A percentile compares a stretch with the other conserved stretches of the same genome.
Evolutionary conservation across 805 yeast genomes (phyloP).

Genomic region (Ogataea ramenticola): DNA sequence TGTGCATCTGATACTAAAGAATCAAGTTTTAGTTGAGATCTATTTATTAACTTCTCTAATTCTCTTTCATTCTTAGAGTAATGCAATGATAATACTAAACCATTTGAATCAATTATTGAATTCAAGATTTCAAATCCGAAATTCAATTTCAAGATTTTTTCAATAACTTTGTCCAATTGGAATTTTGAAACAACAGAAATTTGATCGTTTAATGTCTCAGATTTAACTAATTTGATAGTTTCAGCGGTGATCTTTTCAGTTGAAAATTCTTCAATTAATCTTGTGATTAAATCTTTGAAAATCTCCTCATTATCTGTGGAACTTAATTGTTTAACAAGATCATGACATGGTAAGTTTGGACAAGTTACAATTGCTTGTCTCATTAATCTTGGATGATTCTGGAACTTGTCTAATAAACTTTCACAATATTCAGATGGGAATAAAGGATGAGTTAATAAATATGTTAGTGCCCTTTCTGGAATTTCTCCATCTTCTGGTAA

Average conservation of each 20-base stretch:
- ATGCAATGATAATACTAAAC: slow-evolving; percentile 56
- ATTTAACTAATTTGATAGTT: slow-evolving; percentile 30
- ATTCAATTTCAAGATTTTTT: slow-evolving; percentile 36
- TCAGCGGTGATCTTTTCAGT: slow-evolving; percentile 48
- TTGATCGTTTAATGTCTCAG: slow-evolving; percentile 13
- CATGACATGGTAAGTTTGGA: slow-evolving; percentile 57
- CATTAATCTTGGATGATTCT: slow-evolving; percentile 51
- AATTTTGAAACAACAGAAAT: slow-evolving; percentile 16
- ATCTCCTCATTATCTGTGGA: slow-evolving; percentile 52
- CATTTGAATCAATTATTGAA: slow-evolving; percentile 65
- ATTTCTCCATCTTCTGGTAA: slow-evolving; percentile 23
- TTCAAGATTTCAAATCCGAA: slow-evolving; percentile 58
- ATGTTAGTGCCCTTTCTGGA: slow-evolving; percentile 58
- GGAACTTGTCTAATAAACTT: slow-evolving; percentile 45
- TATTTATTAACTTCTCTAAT: slow-evolving; percentile 35
- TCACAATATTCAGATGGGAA: slow-evolving; percentile 58
- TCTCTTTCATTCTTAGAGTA: slow-evolving; percentile 41
- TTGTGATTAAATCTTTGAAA: slow-evolving; percentile 57
- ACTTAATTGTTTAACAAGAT: slow-evolving; percentile 55
- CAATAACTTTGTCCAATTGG: slow-evolving; percentile 37
- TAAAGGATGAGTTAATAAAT: slow-evolving; percentile 79
- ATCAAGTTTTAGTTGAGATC: slow-evolving; percentile 33
- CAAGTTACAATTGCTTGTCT: slow-evolving; percentile 81
- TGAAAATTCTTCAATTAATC: slow-evolving; percentile 63
- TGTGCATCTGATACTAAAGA: slow-evolving; percentile 32